Conservation (phyloP, 2,329 filamentous ascomycete species). For the Calonectria fujianensis region DNA sequence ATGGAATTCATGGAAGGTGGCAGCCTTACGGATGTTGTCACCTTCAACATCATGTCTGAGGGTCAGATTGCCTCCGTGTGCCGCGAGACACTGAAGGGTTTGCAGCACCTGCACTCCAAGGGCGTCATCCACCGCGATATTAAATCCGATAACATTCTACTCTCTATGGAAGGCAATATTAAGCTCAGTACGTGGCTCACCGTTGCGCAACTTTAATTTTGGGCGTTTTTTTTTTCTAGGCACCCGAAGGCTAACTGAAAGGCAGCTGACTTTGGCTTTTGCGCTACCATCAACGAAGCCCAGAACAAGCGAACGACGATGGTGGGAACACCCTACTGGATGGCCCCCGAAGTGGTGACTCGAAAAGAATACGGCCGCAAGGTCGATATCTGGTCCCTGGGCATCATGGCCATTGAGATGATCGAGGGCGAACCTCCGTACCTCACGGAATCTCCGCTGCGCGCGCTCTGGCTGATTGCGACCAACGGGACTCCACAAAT, state of each 20-base stretch:
- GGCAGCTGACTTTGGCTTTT: slow-evolving; percentile 97
- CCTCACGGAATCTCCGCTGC: slow-evolving; percentile 93
- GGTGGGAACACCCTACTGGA: slow-evolving; percentile 99
- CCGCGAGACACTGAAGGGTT: slow-evolving; percentile 90
- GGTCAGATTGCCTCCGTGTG: slow-evolving; percentile 97
- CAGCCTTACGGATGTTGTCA: slow-evolving; percentile 97
- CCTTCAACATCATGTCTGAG: slow-evolving; percentile 99
- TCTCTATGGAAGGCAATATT: slow-evolving; percentile 96
- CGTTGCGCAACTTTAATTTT: background rate
- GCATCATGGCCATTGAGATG: slow-evolving; percentile 99
- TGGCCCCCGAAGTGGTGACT: slow-evolving; percentile 98
- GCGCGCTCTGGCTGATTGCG: slow-evolving; percentile 95
- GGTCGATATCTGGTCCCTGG: slow-evolving; percentile 98
- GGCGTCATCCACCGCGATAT: slow-evolving; percentile 99
- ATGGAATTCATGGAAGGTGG: slow-evolving; percentile 99
- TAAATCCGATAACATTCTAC: slow-evolving; percentile 97
- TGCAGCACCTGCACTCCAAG: slow-evolving; percentile 97
- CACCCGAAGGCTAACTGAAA: slow-evolving; percentile 56
- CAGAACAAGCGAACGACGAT: slow-evolving; percentile 99
- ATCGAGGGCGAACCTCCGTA: slow-evolving; percentile 99
- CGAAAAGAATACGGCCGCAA: slow-evolving; percentile 98
- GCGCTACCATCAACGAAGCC: slow-evolving; percentile 97
- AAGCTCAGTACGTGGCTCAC: slow-evolving; percentile 86
- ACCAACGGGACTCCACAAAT: slow-evolving; percentile 97
- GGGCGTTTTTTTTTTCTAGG: slow-evolving; percentile 7